A percentile compares a stretch with the other conserved stretches of the same genome.
phyloP scores from a whole-genome alignment of 73 alveolate genomes.

The Tetrahymena borealis region DNA sequence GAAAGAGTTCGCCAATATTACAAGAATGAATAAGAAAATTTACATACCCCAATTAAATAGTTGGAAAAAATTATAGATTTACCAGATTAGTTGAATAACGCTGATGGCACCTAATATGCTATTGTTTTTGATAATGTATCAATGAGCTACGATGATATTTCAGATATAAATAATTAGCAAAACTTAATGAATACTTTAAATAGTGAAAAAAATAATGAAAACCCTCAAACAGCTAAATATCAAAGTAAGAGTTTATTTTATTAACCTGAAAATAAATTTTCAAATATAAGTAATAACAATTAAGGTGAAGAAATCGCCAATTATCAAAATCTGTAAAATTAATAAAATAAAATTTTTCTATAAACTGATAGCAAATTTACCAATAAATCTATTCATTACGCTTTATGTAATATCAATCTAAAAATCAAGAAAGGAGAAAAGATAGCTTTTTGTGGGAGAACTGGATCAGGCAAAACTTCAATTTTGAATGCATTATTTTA shows the following conservation, averaged over 20 bases:
- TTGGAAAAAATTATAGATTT: neutral
- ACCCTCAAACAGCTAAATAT: too few species aligned
- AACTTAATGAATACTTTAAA: too few species aligned
- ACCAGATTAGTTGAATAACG: neutral
- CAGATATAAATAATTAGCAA: neutral
- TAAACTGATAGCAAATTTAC: too few species aligned
- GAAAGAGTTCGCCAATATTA: conserved; percentile 34
- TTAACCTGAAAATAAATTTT: too few species aligned
- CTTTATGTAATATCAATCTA: conserved; percentile 9
- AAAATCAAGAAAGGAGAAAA: conserved; percentile 46
- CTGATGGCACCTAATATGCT: neutral
- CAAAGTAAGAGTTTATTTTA: neutral
- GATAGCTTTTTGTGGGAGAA: conserved; percentile 82
- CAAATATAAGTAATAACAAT: too few species aligned
- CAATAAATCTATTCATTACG: conserved; percentile 6
- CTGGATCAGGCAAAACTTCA: conserved; percentile 86
- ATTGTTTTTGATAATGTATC: conserved; percentile 35
- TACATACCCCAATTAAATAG: neutral
- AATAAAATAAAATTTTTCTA: too few species aligned
- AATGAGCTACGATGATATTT: conserved; percentile 19
- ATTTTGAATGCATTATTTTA: conserved; percentile 64
- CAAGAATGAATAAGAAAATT: conserved; percentile 15
- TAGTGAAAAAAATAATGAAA: too few species aligned
- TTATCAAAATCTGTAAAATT: too few species aligned
- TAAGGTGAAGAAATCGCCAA: too few species aligned